A percentile compares a stretch with the other conserved stretches of the same genome.
Conservation (phyloP, 2,329 filamentous ascomycete species). For the Rutstroemia sydowiana region DNA sequence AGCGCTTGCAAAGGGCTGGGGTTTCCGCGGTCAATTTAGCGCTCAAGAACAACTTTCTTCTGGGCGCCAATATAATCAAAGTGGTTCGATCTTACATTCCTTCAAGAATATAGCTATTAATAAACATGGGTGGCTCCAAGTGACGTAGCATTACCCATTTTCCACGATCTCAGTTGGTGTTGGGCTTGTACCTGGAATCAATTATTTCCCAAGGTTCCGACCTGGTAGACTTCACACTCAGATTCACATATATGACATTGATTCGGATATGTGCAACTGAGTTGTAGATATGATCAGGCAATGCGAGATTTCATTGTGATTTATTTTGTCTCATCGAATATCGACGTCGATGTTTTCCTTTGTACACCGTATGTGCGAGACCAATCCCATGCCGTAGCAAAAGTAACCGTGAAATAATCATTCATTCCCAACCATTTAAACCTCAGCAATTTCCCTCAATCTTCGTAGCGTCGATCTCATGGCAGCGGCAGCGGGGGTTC, state of each 20-base stretch:
- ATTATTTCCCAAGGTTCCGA: no score
- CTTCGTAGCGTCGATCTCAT: slow-evolving; percentile 95
- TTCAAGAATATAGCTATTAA: no score
- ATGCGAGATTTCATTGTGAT: slow-evolving; percentile 6
- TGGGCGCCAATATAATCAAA: no score
- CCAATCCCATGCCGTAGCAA: slow-evolving; percentile 9
- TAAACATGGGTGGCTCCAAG: no score
- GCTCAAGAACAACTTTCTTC: no score
- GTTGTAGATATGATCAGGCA: neutral
- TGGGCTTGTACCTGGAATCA: no score
- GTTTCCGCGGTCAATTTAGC: no score
- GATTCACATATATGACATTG: slow-evolving; percentile 3
- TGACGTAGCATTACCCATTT: no score
- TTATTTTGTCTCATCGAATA: slow-evolving; percentile 7
- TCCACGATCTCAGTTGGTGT: no score
- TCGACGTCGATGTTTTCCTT: slow-evolving; percentile 9
- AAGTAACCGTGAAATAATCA: slow-evolving; percentile 6
- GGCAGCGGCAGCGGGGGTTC: slow-evolving; percentile 85
- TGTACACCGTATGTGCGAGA: slow-evolving; percentile 6
- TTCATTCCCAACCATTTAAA: slow-evolving; percentile 47
- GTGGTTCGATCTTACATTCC: no score
- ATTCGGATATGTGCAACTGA: neutral
- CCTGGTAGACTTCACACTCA: neutral
- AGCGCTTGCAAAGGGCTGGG: no score
- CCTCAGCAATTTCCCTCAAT: slow-evolving; percentile 95